phyloP scores from a whole-genome alignment of 2,329 filamentous ascomycete species.

The Rhinocladiella similis region DNA sequence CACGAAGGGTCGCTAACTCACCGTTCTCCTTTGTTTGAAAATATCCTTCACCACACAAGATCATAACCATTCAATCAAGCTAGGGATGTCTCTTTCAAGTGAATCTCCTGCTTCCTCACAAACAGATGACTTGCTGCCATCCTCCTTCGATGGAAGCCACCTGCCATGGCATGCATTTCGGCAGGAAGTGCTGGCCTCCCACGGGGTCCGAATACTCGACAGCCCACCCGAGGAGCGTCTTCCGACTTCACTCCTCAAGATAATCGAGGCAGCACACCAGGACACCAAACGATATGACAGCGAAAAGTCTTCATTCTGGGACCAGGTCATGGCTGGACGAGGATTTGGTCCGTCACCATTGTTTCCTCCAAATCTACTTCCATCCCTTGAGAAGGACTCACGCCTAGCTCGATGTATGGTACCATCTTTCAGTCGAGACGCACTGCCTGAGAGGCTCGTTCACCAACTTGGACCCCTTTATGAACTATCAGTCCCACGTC shows the following conservation, averaged over 20 bases:
- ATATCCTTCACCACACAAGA: too few species aligned
- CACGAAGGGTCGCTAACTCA: too few species aligned
- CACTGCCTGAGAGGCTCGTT: constrained; percentile 14
- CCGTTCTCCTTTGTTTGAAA: too few species aligned
- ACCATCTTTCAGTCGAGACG: constrained; percentile 21
- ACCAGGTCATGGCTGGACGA: constrained; percentile 17
- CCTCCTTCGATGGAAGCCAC: constrained; percentile 22
- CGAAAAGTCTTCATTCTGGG: constrained; percentile 18
- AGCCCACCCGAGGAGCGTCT: constrained; percentile 15
- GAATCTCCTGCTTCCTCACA: constrained; percentile 5
- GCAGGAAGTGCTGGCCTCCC: constrained; percentile 17
- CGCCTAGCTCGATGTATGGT: constrained; percentile 24
- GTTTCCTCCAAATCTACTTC: constrained; percentile 25
- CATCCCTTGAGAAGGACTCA: constrained; percentile 15
- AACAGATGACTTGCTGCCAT: constrained; percentile 6
- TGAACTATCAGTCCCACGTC: constrained; percentile 21
- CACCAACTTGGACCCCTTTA: constrained; percentile 18
- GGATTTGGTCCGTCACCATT: constrained; percentile 24
- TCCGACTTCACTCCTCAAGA: constrained; percentile 15
- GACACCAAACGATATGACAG: constrained; percentile 13
- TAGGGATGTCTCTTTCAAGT: constrained; percentile 8
- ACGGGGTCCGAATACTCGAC: constrained; percentile 20
- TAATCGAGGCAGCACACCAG: constrained; percentile 11
- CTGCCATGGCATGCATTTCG: constrained; percentile 20
- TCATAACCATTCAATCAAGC: not conserved